Evolutionary conservation across 163 green algal species (phyloP), one percentile per base, ranked within the genome.

Genomic region (Chlorella variabilis): DNA sequence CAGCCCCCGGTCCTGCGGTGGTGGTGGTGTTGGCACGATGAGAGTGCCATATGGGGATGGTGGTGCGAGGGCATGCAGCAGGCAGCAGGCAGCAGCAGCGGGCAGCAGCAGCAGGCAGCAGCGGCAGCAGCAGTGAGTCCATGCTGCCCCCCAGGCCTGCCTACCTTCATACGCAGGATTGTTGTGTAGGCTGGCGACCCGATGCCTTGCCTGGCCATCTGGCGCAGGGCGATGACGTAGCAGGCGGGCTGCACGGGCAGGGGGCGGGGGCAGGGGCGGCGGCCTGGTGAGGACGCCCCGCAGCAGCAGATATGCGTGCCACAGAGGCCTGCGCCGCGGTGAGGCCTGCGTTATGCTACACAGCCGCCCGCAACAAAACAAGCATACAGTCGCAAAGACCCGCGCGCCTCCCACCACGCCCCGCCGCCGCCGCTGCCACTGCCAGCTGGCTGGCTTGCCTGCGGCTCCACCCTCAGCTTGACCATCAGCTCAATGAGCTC

Each of bases 101-200:
- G n/a, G 59, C 7, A 21, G 29, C 21, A 62, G 51, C 4, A 15
- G 25, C 51, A 62, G 51, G 45, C 29, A 38, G 59, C 54, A 63
- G n/a, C 29, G 7, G 7, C n/a, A 67, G n/a, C 59, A 39, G 13
- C 59, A 21, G 29, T n/a, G 2, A 54, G 65, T 29, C 1, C 38
- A 48, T 4, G 20, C 36, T 2, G 3, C 25, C 21, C 4, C 38
- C 4, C 36, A 20, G 20, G n/a, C 65, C 8, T 48, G 5, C 45
- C 33, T 31, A 80, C 73, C 73, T 75, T 82, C 76, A 82, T 82
- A 21, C 61, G 27, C 18, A 31, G 15, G 13, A 82, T 20, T 2
- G 58, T 82, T 33, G 45, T 66, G 62, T 58, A 82, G 17, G 76
- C 76, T 4, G 39, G 31, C 15, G 39, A 36, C 3, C 76, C 76